A percentile compares a stretch with the other conserved stretches of the same genome.
Evolutionary conservation across 345 rosid genomes (phyloP).

Genomic region (Euphorbia peplus): DNA sequence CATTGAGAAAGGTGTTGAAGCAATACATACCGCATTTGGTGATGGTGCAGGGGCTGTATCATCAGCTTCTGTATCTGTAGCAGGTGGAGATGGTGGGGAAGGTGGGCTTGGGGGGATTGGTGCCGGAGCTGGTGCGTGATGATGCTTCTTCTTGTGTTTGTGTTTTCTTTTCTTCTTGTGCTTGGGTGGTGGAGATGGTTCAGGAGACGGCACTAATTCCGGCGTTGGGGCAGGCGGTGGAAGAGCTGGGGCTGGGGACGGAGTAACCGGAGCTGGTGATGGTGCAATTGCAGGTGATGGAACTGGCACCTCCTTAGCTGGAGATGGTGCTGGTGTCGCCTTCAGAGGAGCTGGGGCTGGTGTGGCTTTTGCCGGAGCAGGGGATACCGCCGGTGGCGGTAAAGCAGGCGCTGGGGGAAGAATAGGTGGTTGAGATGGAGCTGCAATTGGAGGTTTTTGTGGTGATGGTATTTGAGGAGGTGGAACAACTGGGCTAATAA

Average conservation of each 20-base stretch:
- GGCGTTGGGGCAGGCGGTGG: conserved; percentile 44
- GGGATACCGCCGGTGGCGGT: conserved; percentile 30
- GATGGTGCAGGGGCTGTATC: conserved; percentile 82
- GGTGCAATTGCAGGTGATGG: conserved; percentile 36
- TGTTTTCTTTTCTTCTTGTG: conserved; percentile 26
- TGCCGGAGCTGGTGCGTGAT: conserved; percentile 29
- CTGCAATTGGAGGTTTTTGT: conserved; percentile 45
- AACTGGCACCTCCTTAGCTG: conserved; percentile 21
- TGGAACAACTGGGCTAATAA: conserved; percentile 50
- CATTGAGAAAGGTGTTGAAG: conserved; percentile 1
- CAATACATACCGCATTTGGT: conserved; percentile 41
- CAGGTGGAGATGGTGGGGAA: conserved; percentile 58
- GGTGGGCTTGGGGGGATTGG: conserved; percentile 62
- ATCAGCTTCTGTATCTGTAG: conserved; percentile 35
- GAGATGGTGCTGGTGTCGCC: conserved; percentile 28
- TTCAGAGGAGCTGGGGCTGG: conserved; percentile 28
- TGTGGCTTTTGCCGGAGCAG: conserved; percentile 25
- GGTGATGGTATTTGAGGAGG: conserved; percentile 51
- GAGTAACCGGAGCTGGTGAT: conserved; percentile 17
- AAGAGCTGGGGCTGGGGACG: conserved; percentile 21
- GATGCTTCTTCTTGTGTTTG: conserved; percentile 25
- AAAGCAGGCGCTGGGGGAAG: conserved; percentile 30
- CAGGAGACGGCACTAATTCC: conserved; percentile 19
- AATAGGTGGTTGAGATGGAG: conserved; percentile 54
- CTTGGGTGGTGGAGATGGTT: conserved; percentile 20